Base-by-base conservation (phyloP, 2,329 filamentous ascomycete genomes). In the Colletotrichum camelliae region DNA sequence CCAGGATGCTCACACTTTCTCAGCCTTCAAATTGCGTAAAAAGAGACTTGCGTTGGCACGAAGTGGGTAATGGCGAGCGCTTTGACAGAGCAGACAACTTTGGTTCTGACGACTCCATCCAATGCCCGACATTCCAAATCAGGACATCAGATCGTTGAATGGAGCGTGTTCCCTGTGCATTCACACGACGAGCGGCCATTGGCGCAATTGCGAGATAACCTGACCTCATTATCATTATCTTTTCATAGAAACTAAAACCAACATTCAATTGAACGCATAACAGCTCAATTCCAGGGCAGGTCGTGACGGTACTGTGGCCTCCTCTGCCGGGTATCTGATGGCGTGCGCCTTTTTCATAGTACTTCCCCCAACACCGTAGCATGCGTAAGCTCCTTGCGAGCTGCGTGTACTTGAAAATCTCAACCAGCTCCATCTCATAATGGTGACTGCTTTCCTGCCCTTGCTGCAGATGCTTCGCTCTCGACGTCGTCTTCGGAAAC, bases 401-500 rank as follows among this genome's bases (percentile, higher is more conserved):
- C 62, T 57, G 55, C 72, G 52, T 48, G 24, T 52, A 57, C 10
- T 31, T 55, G 52, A 39, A 24, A 31, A 29, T 27, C 10, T 15
- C 48, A 16, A 21, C n/a, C 67, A 2, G 9, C 24, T 7, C 31
- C 37, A 5, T 18, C 35, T 52, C 29, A 75, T 55, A 67, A 64
- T 18, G 58, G 29, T 10, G 57, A 29, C 35, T 57, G 70, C 27
- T 48, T 58, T 10, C 37, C 13, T 24, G 31, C 21, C 8, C 33
- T 68, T 16, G 29, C 35, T 2, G 64, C 18, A 5, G 73, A 55
- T 6, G 57, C 58, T 13, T 73, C 64, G 21, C 64, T 73, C 33
- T 43, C 27, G 2, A 33, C 68, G 21, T 73, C 77, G 18, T 77
- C 78, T 39, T 79, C 78, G 0, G 75, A 75, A 4, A 79, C 61